A percentile compares a stretch with the other conserved stretches of the same genome.
These are phyloP conservation scores for Boletus sp. DNA, from an alignment of 768 basidiomycete genomes.

Conservation along the genomic window DNA sequence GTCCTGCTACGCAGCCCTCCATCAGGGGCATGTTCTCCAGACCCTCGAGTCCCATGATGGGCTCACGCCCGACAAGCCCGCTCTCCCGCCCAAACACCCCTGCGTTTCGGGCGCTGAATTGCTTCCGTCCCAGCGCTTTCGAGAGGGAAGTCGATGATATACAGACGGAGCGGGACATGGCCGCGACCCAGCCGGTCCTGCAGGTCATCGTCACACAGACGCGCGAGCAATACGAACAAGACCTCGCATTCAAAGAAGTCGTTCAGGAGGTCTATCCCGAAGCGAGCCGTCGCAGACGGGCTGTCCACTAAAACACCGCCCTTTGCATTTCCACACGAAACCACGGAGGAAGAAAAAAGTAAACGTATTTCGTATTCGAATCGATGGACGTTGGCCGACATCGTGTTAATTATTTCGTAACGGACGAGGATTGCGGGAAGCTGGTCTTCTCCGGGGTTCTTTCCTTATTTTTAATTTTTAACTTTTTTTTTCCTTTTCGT, in stretches of 20 bases:
- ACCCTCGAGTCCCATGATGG: conserved; percentile 28
- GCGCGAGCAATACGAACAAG: conserved; percentile 33
- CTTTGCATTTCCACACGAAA: not conserved
- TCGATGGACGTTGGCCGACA: conserved; percentile 10
- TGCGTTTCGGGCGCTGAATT: conserved; percentile 31
- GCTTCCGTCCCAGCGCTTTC: conserved; percentile 34
- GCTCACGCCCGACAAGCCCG: conserved; percentile 27
- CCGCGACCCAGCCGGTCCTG: conserved; percentile 21
- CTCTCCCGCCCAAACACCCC: conserved; percentile 24
- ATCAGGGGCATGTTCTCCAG: conserved; percentile 28
- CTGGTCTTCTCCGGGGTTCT: conserved; percentile 15
- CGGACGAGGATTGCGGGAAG: conserved; percentile 11
- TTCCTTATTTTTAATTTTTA: conserved; percentile 1
- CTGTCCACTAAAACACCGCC: not conserved
- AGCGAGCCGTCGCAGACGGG: conserved; percentile 20
- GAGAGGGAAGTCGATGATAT: conserved; percentile 31
- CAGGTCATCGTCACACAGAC: conserved; percentile 36
- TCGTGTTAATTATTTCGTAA: conserved; percentile 23
- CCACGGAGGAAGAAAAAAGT: conserved; percentile 12
- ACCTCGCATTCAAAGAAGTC: conserved; percentile 32
- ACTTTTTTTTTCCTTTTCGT: not conserved
- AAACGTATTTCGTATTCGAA: not conserved
- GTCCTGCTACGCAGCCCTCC: conserved; percentile 30
- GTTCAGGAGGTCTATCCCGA: conserved; percentile 30
- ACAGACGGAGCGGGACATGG: conserved; percentile 19